phyloP scores from a whole-genome alignment of 2,329 filamentous ascomycete genomes.

The Domatiomyces catenatus region DNA sequence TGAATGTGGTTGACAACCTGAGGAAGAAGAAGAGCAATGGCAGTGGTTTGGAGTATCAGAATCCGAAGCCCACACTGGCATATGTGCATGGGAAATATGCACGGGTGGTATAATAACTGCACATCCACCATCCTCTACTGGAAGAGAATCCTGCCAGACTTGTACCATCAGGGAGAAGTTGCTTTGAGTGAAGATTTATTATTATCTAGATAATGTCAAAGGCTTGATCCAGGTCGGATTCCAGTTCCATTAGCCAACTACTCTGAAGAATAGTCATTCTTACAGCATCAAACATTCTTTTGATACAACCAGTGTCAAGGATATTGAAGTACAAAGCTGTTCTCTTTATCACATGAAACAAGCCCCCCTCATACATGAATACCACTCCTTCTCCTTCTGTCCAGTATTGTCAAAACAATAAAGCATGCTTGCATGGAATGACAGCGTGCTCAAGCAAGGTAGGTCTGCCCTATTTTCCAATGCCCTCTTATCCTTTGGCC shows the following conservation, averaged over 20 bases:
- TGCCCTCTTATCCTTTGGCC: background rate
- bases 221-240: background rate
- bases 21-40: background rate
- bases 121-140: no score
- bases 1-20: conserved; percentile 2
- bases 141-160: background rate
- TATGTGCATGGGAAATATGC: conserved; percentile 5
- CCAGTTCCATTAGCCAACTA: background rate
- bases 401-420: background rate
- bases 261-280: background rate
- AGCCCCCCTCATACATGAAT: background rate
- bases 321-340: background rate
- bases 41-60: conserved; percentile 1
- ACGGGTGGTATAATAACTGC: background rate
- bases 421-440: background rate
- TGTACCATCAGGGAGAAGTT: background rate
- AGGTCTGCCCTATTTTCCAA: background rate
- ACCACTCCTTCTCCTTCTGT: background rate
- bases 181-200: background rate
- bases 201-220: background rate
- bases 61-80: conserved; percentile 3
- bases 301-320: background rate
- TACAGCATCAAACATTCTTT: background rate
- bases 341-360: background rate
- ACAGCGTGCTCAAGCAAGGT: background rate